phyloP scores from a whole-genome alignment of 192 early-diverging fungal species.

The Mortierella alpina region DNA sequence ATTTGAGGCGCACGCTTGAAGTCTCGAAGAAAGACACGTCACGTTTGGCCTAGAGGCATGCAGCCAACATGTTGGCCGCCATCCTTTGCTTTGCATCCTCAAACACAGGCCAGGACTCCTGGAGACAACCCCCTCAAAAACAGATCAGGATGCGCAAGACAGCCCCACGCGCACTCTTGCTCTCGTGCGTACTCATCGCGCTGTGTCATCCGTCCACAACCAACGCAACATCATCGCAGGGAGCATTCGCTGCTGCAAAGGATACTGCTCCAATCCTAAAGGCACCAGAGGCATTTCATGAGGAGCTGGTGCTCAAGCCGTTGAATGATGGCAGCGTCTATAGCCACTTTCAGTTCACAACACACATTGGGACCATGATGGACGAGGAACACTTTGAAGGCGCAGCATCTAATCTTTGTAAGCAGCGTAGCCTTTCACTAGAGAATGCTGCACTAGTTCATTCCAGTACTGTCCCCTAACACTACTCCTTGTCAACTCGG shows the following conservation, averaged over 20 bases:
- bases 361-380: conserved; percentile 51
- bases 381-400: conserved; percentile 36
- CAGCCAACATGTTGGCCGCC: too few species aligned
- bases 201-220: neutral
- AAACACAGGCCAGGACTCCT: neutral
- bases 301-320: conserved; percentile 76
- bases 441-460: too few species aligned
- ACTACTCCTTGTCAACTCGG: conserved; percentile 1
- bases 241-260: conserved; percentile 3
- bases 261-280: conserved; percentile 28
- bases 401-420: conserved; percentile 45
- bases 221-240: conserved; percentile 5
- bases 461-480: neutral
- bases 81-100: neutral
- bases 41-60: too few species aligned
- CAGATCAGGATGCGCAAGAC: conserved; percentile 18
- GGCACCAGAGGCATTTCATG: conserved; percentile 68
- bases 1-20: too few species aligned
- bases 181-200: conserved; percentile 22
- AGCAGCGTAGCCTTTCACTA: neutral
- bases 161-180: conserved; percentile 11
- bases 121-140: neutral
- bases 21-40: too few species aligned
- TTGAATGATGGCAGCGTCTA: conserved; percentile 82
- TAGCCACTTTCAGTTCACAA: conserved; percentile 84